Evolutionary conservation across 164 flowering plant species (phyloP).

Genomic region (Houttuynia cordata): DNA sequence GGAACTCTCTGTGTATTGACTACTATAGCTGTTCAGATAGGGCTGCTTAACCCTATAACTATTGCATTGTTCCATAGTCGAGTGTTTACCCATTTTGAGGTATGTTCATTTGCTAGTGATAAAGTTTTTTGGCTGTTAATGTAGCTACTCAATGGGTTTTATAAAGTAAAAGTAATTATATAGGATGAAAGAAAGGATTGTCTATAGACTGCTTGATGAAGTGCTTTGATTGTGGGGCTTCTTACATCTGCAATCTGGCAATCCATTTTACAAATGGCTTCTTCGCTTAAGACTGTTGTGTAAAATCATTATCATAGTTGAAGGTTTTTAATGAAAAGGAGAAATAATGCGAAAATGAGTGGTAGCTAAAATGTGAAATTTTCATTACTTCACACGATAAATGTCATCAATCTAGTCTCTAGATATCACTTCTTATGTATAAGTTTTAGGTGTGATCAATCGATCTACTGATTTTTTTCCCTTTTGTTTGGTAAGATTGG

Average conservation of each 20-base stretch:
- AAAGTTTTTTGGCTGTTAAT: neutral
- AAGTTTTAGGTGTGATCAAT: too few species aligned
- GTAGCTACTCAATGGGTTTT: neutral
- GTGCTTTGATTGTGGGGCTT: neutral
- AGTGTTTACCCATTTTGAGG: constrained; percentile 54
- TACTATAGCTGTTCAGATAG: constrained; percentile 43
- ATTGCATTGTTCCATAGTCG: constrained; percentile 28
- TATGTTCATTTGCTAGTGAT: constrained; percentile 4
- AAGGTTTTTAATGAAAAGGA: too few species aligned
- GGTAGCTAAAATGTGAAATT: too few species aligned
- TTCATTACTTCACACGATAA: too few species aligned
- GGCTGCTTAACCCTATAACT: constrained; percentile 17
- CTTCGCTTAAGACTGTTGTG: neutral
- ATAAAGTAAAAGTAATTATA: too few species aligned
- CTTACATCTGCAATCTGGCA: neutral
- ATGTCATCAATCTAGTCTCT: too few species aligned
- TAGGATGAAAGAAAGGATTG: too few species aligned
- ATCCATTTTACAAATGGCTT: neutral
- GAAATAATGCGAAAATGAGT: too few species aligned
- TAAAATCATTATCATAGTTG: neutral
- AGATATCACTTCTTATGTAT: too few species aligned
- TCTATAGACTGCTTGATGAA: too few species aligned
- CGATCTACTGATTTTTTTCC: too few species aligned
- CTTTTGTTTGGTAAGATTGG: too few species aligned
- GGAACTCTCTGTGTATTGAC: constrained; percentile 60